Base-by-base conservation (phyloP, 1,284 basidiomycete species). In the Cerioporus squamosus region DNA sequence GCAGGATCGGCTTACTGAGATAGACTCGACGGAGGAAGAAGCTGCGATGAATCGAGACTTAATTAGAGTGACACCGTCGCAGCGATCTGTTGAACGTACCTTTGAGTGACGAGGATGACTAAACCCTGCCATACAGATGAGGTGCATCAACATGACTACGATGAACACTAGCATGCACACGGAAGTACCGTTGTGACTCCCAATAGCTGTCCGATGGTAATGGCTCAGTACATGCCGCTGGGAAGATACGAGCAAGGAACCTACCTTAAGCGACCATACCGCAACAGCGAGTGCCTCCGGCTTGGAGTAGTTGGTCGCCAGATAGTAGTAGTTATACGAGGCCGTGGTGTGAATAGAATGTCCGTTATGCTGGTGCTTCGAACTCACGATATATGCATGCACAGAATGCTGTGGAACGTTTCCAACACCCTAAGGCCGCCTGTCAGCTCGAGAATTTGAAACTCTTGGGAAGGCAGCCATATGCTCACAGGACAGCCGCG, bases 11-110 rank as follows among this genome's bases (percentile, higher is more conserved):
- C 57, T 5, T 24, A 59, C 57, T 49, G 23, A 43, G 39, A n/a
- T 50, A 59, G 2, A 53, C 57, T 2, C 57, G 52, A n/a, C 52
- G 44, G 20, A 59, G 15, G 44, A 59, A 59, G 52, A 59, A 59
- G 48, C 57, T 59, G 31, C 14, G 12, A 3, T 12, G 33, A 10
- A 12, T 36, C 8, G 14, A 36, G 14, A 10, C 12, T 10, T 36
- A 10, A 36, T 7, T 12, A 12, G 33, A 14, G 9, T 10, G 3
- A 10, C 33, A 15, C 12, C 2, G 33, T n/a, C 33, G 33, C 33
- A 29, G 29, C 33, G 9, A 10, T 23, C 8, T 2, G 20, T 12
- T n/a, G 12, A 8, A 36, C 31, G 6, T 46, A 56, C 54, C 54
- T 56, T 31, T 56, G 54, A 14, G 54, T 50, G 1, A 44, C 44